Evolutionary conservation across 345 rosid species (phyloP).

Genomic region (Lepidium africanum): DNA sequence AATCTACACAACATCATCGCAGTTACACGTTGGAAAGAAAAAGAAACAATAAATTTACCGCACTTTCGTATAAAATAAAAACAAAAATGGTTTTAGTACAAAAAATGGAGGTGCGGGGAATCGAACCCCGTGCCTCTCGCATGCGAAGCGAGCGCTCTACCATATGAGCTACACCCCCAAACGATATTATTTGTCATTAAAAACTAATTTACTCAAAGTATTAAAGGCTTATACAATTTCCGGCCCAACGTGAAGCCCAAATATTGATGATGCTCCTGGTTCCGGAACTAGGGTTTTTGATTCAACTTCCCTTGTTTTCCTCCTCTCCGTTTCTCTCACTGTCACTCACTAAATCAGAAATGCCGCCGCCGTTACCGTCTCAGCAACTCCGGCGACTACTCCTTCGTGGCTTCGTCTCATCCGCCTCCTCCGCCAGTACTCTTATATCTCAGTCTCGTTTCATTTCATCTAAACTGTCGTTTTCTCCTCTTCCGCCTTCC

Average conservation of each 20-base stretch:
- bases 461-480: background rate
- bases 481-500: conserved; percentile 10
- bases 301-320: background rate
- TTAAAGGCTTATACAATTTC: background rate
- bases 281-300: conserved; percentile 16
- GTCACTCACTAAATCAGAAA: conserved; percentile 14
- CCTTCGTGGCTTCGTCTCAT: conserved; percentile 20
- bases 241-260: conserved; percentile 2
- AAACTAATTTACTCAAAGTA: no score
- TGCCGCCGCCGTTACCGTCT: conserved; percentile 52
- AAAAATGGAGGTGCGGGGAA: background rate
- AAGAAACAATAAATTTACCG: no score
- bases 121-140: conserved; percentile 51
- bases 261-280: background rate
- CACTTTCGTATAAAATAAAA: no score
- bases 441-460: background rate
- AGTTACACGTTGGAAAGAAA: no score
- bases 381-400: conserved; percentile 50
- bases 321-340: background rate
- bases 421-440: conserved; percentile 18
- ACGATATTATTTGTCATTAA: no score
- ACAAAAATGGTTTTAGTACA: no score
- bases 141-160: conserved; percentile 93
- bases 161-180: conserved; percentile 23
- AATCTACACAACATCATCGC: no score